phyloP scores from a whole-genome alignment of 1,139 yeast species.

The Taphrina populina region DNA sequence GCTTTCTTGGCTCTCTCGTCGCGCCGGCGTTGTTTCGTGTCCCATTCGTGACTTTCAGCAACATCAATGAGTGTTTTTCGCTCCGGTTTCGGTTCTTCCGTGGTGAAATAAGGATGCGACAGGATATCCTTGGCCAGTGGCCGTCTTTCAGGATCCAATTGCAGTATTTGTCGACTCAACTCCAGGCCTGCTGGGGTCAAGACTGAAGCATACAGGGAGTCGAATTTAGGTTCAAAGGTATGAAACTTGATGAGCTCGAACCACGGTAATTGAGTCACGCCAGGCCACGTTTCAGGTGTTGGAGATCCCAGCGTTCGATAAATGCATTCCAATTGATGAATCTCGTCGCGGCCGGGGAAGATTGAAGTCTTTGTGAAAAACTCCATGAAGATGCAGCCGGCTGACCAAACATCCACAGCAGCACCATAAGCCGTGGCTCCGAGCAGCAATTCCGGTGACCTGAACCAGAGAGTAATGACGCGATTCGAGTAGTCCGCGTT shows the following conservation, averaged over 20 bases:
- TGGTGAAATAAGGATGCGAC: slow-evolving; percentile 62
- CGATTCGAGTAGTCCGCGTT: slow-evolving; percentile 80
- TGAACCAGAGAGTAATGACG: slow-evolving; percentile 93
- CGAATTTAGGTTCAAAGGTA: slow-evolving; percentile 53
- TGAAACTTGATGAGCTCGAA: slow-evolving; percentile 75
- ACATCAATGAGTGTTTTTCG: slow-evolving; percentile 53
- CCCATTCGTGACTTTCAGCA: slow-evolving; percentile 78
- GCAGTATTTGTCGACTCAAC: slow-evolving; percentile 62
- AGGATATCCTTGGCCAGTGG: slow-evolving; percentile 63
- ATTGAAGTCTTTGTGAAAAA: slow-evolving; percentile 70
- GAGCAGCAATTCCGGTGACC: slow-evolving; percentile 89
- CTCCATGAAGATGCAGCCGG: slow-evolving; percentile 86
- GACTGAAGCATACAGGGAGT: slow-evolving; percentile 48
- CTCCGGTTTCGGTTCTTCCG: slow-evolving; percentile 62
- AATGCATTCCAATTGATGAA: slow-evolving; percentile 74
- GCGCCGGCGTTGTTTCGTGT: slow-evolving; percentile 26
- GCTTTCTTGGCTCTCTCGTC: slow-evolving; percentile 19
- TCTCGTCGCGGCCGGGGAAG: slow-evolving; percentile 86
- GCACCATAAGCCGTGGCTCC: slow-evolving; percentile 89
- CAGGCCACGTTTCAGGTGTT: slow-evolving; percentile 71
- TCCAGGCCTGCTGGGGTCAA: slow-evolving; percentile 61
- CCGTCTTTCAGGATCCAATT: slow-evolving; percentile 67
- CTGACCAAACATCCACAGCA: slow-evolving; percentile 96
- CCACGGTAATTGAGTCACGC: slow-evolving; percentile 79
- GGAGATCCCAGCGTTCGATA: slow-evolving; percentile 90